These are phyloP conservation scores for Ceratobasidium sp. DNA, from an alignment of 1,284 basidiomycete genomes.

Conservation along the genomic window DNA sequence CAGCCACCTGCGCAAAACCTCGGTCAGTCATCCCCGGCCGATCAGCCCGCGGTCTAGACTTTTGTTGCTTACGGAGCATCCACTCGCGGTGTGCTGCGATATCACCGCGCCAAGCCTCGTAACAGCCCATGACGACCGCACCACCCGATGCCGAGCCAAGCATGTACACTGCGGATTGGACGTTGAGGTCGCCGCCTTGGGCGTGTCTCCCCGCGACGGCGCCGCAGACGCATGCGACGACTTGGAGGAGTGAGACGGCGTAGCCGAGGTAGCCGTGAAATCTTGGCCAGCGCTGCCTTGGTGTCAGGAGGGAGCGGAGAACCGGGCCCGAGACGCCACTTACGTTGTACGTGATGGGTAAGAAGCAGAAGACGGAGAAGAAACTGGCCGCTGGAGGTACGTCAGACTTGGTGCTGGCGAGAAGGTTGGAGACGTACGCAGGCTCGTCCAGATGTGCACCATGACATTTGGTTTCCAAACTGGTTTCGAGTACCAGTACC, in stretches of 20 bases:
- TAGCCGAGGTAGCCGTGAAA: constrained; percentile 48
- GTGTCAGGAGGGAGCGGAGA: not conserved
- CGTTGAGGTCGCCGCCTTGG: constrained; percentile 44
- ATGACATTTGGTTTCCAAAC: constrained; percentile 43
- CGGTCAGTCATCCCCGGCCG: not conserved
- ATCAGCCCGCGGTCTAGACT: not conserved
- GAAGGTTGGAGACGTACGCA: constrained; percentile 33
- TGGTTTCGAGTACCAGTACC: constrained; percentile 46
- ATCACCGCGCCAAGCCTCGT: constrained; percentile 43
- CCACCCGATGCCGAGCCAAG: constrained; percentile 31
- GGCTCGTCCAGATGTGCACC: constrained; percentile 45
- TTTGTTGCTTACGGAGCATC: constrained; percentile 49
- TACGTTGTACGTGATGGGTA: constrained; percentile 43
- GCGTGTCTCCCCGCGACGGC: constrained; percentile 45
- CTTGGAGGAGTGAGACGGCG: constrained; percentile 41
- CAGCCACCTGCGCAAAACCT: constrained; percentile 29
- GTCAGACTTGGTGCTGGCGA: not conserved
- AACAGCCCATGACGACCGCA: constrained; percentile 40
- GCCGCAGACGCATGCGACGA: constrained; percentile 41
- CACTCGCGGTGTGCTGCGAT: constrained; percentile 47
- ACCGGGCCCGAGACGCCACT: constrained; percentile 34
- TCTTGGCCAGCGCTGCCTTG: constrained; percentile 43
- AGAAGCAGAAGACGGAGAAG: constrained; percentile 48
- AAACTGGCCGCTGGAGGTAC: constrained; percentile 44
- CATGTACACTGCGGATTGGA: constrained; percentile 46